Percentiles rank a stretch among this genome's conserved stretches.
These are phyloP conservation scores for Nepenthes mirabilis DNA, from an alignment of 148 eudicot genomes.

Conservation along the genomic window DNA sequence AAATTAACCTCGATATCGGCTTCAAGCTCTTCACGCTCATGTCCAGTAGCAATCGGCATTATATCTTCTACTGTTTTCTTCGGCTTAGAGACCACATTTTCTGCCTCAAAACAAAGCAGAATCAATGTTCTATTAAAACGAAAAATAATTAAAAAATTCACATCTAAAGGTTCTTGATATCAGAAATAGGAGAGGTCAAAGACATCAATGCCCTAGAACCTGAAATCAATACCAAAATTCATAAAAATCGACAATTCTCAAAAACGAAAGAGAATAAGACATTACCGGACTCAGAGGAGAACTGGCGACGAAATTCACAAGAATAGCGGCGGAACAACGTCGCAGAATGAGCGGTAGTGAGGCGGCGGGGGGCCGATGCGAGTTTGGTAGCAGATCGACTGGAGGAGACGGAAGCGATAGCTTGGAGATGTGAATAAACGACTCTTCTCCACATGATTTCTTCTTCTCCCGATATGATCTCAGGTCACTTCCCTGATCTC, in stretches of 20 bases:
- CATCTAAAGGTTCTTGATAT: background rate
- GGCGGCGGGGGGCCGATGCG: background rate
- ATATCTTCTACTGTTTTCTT: conserved; percentile 13
- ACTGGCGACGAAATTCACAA: background rate
- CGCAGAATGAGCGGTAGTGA: background rate
- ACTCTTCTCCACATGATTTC: conserved; percentile 7
- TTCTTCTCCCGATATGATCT: background rate
- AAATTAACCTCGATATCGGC: conserved; percentile 13
- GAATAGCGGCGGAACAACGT: background rate
- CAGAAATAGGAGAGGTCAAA: background rate
- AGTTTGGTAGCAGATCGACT: background rate
- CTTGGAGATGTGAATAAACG: conserved; percentile 1
- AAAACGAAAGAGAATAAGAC: background rate
- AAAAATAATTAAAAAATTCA: background rate
- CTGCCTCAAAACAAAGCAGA: background rate
- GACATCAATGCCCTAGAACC: background rate
- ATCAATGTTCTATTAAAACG: background rate
- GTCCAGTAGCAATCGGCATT: conserved; percentile 18
- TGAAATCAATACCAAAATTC: background rate
- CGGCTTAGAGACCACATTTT: conserved; percentile 3
- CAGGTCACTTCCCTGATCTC: conserved; percentile 8
- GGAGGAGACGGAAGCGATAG: background rate
- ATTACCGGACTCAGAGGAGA: conserved; percentile 5
- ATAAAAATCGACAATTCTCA: too few species aligned
- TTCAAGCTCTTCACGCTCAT: conserved; percentile 17